Evolutionary conservation across 2,329 filamentous ascomycete genomes (phyloP), one percentile per base, ranked within the genome.

Genomic region (Calonectria pauciramosa): DNA sequence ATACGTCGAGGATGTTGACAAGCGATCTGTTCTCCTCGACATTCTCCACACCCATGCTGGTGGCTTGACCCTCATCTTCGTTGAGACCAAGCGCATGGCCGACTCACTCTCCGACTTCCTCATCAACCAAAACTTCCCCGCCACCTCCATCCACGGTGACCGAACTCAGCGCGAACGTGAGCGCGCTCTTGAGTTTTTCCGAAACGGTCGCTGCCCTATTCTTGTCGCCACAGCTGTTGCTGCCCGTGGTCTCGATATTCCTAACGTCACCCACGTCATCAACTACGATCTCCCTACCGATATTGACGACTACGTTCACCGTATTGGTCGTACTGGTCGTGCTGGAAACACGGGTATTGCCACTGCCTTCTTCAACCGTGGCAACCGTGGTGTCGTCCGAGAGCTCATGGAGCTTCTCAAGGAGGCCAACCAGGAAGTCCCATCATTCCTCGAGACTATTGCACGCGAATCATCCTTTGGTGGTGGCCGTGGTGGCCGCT

Each of bases 251-350:
- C 89, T 98, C 18, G 96, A 99, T 90, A 98, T 99, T 52, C 96
- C 96, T 16, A 98, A 98, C 80, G 97, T 99, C 76, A 96, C 93
- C 54, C 97, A 99, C 87, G 97, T 99, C 64, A 93, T 99, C 91
- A 99, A 99, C 90, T 99, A 99, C 86, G 97, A 99, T 86, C 91
- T 99, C n/a, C 97, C 97, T 65, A 98, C 96, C 71, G 97, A 99
- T 83, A 98, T 99, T 82, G 97, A 99, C 83, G 97, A 99, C 87
- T 99, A 99, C 82, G 97, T 99, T 73, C 97, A 99, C 88, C 95
- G 97, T 86, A 99, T 99, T 83, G 97, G 97, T 93, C 97, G 97
- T 96, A 99, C 97, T 79, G 97, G 97, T 85, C 97, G 97, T 95
- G 97, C 97, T 79, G 97, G 97, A 86, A 99, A 99, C 91, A 99